phyloP scores from a whole-genome alignment of 495 filamentous ascomycete species.

The Aspergillus haitiensis region DNA sequence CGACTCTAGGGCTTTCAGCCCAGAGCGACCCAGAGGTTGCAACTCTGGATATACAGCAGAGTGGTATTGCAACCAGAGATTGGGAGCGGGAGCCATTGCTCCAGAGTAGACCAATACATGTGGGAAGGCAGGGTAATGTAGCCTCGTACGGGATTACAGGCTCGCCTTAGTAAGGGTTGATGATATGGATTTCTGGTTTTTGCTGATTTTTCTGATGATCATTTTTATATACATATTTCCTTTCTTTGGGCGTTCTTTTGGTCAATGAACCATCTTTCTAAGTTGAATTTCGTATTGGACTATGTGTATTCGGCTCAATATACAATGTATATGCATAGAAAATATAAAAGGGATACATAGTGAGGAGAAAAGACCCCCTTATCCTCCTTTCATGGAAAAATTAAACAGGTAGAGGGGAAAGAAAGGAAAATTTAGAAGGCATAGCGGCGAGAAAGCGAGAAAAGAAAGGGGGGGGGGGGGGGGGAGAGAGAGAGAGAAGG shows the following conservation, averaged over 20 bases:
- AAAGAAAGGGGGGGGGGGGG: not conserved
- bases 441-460: not conserved
- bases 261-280: too few relatives aligned
- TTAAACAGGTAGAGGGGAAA: too few relatives aligned
- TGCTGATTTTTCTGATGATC: not conserved
- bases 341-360: not conserved
- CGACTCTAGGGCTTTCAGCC: not conserved
- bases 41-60: not conserved
- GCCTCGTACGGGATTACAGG: slow-evolving; percentile 15
- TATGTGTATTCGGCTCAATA: slow-evolving; percentile 3
- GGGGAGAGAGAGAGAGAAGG: not conserved
- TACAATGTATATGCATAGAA: slow-evolving; percentile 6
- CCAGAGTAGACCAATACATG: slow-evolving; percentile 1
- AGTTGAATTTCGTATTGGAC: not conserved
- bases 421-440: not conserved
- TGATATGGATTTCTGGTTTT: not conserved
- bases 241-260: not conserved
- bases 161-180: slow-evolving; percentile 1
- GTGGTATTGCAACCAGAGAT: slow-evolving; percentile 17
- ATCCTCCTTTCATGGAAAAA: not conserved
- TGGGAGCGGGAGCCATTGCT: slow-evolving; percentile 24
- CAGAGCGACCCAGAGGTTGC: slow-evolving; percentile 13
- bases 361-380: not conserved
- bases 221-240: not conserved
- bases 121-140: not conserved